Base-by-base conservation (phyloP, 352 stramenopile genomes). In the Pythium dissimile region DNA sequence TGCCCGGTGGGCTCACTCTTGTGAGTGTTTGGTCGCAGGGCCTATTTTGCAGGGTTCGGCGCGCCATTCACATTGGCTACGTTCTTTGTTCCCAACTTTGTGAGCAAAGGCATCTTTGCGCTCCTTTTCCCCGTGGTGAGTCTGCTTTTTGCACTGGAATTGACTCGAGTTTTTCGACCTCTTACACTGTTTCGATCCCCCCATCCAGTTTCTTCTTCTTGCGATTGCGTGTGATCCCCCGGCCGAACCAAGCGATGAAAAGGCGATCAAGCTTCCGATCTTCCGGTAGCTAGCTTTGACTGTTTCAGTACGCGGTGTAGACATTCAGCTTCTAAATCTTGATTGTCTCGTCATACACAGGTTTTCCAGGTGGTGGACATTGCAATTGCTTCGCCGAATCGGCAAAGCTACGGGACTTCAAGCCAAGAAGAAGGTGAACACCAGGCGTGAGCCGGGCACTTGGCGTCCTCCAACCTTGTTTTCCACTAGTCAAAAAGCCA, bases 71-170 rank as follows among this genome's bases (percentile, higher is more conserved):
- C 86, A 18, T 64, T 95, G 27, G 86, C 86, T 23, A 95, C 86
- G 8, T 95, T 94, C 59, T 95, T 95, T 52, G 82, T 92, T 16
- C 84, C 84, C 3, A 95, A 95, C 55, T 95, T 95, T 66, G 82
- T 95, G 48, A 93, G 82, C 79, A 94, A 93, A 67, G 86, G 86
- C 62, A 91, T 94, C 45, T 95, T 94, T 35, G 86, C 86, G 6
- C 60, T 95, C 51, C 73, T 95, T 10, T 95, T 95, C 50, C 86
- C 86, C 16, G 75, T 94, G 58, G 85, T 95, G 64, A 61, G 15
- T 64, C 12, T 5, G 15, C 26, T 46, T 35, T 9, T 42, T 42
- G 7, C 35, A 16, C 35, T 18, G 6, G 6, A n/a, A n/a, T 42
- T 16, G 35, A 6, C 20, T 6, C 20, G 21, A 27, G 7, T 5